Conservation (phyloP, 768 basidiomycete species). For the Rhodotorula toruloides region DNA sequence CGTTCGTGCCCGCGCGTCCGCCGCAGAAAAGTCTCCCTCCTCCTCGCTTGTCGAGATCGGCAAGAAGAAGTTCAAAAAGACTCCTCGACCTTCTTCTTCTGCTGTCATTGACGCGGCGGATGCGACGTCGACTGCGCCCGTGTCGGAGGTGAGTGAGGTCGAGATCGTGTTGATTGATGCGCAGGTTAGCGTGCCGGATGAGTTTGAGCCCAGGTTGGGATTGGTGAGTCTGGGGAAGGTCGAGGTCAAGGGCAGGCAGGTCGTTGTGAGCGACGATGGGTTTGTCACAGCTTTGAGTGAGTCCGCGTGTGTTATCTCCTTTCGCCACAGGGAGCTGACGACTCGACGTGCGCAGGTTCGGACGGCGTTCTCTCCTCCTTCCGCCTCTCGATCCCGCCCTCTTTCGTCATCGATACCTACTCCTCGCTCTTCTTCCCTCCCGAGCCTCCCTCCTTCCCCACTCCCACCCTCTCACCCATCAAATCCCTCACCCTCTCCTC, state of each 20-base stretch:
- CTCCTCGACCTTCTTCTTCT: slow-evolving; percentile 21
- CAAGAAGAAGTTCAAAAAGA: slow-evolving; percentile 39
- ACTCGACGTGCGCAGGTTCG: slow-evolving; percentile 6
- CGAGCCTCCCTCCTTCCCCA: background rate
- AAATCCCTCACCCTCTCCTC: slow-evolving; percentile 24
- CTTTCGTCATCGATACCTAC: background rate
- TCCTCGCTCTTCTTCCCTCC: slow-evolving; percentile 15
- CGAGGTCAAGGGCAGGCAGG: slow-evolving; percentile 22
- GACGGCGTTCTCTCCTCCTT: slow-evolving; percentile 22
- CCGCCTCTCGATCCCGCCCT: slow-evolving; percentile 17
- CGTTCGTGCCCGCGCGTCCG: slow-evolving; percentile 3
- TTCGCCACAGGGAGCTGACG: background rate
- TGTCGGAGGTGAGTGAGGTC: slow-evolving; percentile 13
- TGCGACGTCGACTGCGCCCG: background rate
- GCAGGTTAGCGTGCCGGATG: slow-evolving; percentile 10
- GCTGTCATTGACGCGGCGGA: slow-evolving; percentile 30
- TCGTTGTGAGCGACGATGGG: slow-evolving; percentile 35
- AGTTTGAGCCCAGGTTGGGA: slow-evolving; percentile 10
- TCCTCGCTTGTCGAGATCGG: slow-evolving; percentile 23
- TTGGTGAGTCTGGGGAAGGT: slow-evolving; percentile 27
- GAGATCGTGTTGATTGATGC: slow-evolving; percentile 32
- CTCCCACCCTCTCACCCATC: slow-evolving; percentile 19
- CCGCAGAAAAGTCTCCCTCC: fast-evolving
- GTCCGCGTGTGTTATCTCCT: background rate
- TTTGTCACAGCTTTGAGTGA: slow-evolving; percentile 27